These are phyloP conservation scores for Penicillium thymicola DNA, from an alignment of 2,329 filamentous ascomycete species.

Conservation along the genomic window DNA sequence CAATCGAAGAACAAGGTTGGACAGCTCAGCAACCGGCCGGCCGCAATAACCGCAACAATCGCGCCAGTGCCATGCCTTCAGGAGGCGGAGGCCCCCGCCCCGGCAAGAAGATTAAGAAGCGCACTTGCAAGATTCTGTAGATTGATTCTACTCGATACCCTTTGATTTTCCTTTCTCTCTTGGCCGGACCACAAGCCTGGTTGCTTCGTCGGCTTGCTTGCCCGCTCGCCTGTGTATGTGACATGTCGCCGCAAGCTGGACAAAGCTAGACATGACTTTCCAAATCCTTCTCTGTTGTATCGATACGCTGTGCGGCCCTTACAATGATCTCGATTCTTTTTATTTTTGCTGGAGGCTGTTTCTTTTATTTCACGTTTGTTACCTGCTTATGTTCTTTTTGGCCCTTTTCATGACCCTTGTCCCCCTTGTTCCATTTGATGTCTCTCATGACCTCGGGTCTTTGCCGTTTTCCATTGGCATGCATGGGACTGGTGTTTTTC, in stretches of 20 bases:
- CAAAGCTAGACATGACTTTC: conserved; percentile 25
- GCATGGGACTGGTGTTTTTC: conserved; percentile 41
- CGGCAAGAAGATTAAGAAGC: conserved; percentile 73
- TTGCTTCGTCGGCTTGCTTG: conserved; percentile 32
- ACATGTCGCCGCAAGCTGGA: conserved; percentile 23
- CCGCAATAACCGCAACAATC: conserved; percentile 16
- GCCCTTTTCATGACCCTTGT: conserved; percentile 19
- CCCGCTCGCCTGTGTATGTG: conserved; percentile 21
- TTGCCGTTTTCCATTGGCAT: conserved; percentile 32
- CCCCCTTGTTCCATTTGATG: conserved; percentile 24
- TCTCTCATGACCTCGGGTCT: conserved; percentile 32
- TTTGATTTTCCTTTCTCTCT: conserved; percentile 13
- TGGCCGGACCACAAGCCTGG: conserved; percentile 34
- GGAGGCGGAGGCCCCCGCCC: conserved; percentile 36
- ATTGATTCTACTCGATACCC: conserved; percentile 15
- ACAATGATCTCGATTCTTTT: conserved; percentile 11
- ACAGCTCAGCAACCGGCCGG: conserved; percentile 28
- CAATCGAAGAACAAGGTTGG: conserved; percentile 65
- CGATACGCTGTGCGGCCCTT: conserved; percentile 22
- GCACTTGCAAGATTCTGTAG: conserved; percentile 76
- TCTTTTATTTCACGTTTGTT: conserved; percentile 19
- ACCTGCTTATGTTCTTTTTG: conserved; percentile 5
- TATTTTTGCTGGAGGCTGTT: conserved; percentile 23
- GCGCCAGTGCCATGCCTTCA: conserved; percentile 28
- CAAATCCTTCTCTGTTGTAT: conserved; percentile 14